Base-by-base conservation (phyloP, 208 protist genomes). In the Strigomonas culicis region DNA sequence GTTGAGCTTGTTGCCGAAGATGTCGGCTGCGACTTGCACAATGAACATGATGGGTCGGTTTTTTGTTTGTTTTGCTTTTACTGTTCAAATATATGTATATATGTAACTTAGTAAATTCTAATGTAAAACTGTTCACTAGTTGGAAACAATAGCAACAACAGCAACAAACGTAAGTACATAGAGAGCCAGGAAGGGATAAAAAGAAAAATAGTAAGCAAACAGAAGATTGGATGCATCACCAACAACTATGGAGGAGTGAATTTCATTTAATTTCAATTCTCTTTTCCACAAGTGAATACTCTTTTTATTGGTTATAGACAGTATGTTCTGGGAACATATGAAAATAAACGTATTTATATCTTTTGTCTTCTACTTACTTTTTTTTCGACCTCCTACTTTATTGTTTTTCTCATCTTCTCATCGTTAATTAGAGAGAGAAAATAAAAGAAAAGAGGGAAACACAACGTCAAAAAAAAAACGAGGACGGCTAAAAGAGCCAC, bases 1-100 rank as follows among this genome's bases (percentile, higher is more conserved):
- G 80, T 97, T 97, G 25, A 93, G 71, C 67, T 97, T 97, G 56
- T 82, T 94, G 68, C 77, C 79, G 61, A 94, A 97, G 50, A 97
- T 91, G 63, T 94, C 86, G 28, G 92, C 92, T 1, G 92, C 88
- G 24, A 92, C 91, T 56, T 91, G 82, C 3, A 94, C 77, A 56
- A 88, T 58, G 70, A 94, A 92, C 90, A 93, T 95, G 28, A 21
- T 66, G 22, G 4, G 24, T 28, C n/a, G n/a, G n/a, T 57, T 6
- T 43, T 49, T 15, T 41, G 2, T 46, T 51, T 49, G 15, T 52
- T 60, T 47, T 13, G 6, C 56, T 64, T 64, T 34, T 51, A 43
- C n/a, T 28, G 24, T 21, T 34, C 2, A 34, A 64, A 52, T 41
- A 25, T 69, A 41, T 51, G 61, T 36, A 25, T 66, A 28, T 55